Evolutionary conservation across 2,329 filamentous ascomycete genomes (phyloP).

Genomic region (Pestalotiopsis sp.): DNA sequence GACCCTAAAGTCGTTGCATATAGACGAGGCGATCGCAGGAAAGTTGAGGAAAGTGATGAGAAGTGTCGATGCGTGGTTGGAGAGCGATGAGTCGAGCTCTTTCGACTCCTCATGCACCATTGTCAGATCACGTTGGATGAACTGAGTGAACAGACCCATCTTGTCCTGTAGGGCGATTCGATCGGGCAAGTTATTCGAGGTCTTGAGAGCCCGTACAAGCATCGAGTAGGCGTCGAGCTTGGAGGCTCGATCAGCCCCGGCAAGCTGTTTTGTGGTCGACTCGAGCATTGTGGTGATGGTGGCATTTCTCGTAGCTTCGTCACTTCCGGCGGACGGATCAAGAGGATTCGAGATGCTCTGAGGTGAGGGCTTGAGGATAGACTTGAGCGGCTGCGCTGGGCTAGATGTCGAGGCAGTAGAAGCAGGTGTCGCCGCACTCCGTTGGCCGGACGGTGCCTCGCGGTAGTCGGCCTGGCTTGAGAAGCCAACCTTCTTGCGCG

Average conservation of each 20-base stretch:
- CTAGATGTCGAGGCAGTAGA: conserved; percentile 38
- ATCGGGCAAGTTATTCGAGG: conserved; percentile 81
- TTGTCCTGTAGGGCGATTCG: conserved; percentile 71
- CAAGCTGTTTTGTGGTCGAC: conserved; percentile 79
- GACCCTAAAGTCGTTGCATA: conserved; percentile 76
- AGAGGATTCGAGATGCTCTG: conserved; percentile 43
- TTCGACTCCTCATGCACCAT: conserved; percentile 54
- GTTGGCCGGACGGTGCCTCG: conserved; percentile 45
- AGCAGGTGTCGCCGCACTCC: conserved; percentile 39
- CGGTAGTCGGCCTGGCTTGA: conserved; percentile 57
- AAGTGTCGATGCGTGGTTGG: conserved; percentile 76
- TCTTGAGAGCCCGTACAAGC: conserved; percentile 72
- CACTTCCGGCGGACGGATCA: conserved; percentile 41
- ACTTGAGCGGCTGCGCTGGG: conserved; percentile 51
- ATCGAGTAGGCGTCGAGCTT: conserved; percentile 86
- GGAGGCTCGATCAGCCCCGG: conserved; percentile 68
- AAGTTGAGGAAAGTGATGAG: conserved; percentile 77
- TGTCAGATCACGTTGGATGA: conserved; percentile 79
- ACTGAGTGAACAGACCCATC: conserved; percentile 75
- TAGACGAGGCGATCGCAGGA: conserved; percentile 64
- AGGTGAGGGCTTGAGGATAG: conserved; percentile 76
- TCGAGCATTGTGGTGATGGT: conserved; percentile 81
- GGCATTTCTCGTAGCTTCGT: conserved; percentile 38
- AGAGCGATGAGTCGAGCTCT: conserved; percentile 65
- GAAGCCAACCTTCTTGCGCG: conserved; percentile 58